These are phyloP conservation scores for Trichoderma sp. DNA, from an alignment of 2,329 filamentous ascomycete genomes.

Conservation along the genomic window DNA sequence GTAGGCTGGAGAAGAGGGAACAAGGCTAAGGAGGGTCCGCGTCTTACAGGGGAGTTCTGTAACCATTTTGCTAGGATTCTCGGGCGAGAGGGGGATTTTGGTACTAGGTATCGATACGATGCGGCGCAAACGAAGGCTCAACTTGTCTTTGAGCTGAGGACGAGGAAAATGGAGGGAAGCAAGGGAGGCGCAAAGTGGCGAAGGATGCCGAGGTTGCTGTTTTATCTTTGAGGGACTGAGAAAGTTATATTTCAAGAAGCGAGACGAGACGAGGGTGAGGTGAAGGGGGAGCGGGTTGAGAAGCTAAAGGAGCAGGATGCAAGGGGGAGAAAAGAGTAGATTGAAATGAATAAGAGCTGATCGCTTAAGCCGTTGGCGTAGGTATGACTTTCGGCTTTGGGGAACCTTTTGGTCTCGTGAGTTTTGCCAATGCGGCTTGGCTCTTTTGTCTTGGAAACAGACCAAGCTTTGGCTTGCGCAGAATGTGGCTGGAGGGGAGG, in stretches of 20 bases:
- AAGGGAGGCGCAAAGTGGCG: background rate
- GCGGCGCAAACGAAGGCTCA: slow-evolving; percentile 8
- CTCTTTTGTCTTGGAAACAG: background rate
- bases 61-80: slow-evolving; percentile 43
- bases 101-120: background rate
- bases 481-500: slow-evolving; percentile 1
- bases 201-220: background rate
- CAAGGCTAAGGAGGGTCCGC: slow-evolving; percentile 3
- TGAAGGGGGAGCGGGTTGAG: background rate
- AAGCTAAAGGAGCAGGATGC: background rate
- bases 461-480: background rate
- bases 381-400: background rate
- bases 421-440: slow-evolving; percentile 13
- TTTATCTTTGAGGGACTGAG: background rate
- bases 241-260: background rate
- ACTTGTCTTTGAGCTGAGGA: background rate
- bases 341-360: background rate
- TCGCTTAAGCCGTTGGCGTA: background rate
- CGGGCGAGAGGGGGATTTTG: background rate
- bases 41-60: slow-evolving; percentile 52
- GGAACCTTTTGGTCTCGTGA: slow-evolving; percentile 20
- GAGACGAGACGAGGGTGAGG: no score
- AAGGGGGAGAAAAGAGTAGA: background rate
- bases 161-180: background rate
- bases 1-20: background rate